Evolutionary conservation across 371 early-diverging fungal genomes (phyloP).

Genomic region (Circinella umbellata): DNA sequence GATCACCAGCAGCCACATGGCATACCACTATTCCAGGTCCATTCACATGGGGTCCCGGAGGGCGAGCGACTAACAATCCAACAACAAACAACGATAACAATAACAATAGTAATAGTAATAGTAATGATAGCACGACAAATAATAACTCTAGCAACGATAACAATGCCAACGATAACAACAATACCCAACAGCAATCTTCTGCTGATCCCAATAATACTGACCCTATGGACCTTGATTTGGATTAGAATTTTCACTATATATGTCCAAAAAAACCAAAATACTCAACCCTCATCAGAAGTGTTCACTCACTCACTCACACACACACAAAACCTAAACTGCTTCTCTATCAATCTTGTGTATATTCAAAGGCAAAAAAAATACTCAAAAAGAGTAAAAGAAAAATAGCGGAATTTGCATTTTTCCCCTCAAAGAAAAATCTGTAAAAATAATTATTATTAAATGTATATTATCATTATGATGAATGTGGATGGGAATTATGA

Average conservation of each 20-base stretch:
- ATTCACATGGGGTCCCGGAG: conserved; percentile 35
- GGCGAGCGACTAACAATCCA: conserved; percentile 7
- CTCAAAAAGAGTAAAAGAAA: background rate
- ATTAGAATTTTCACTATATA: conserved; percentile 15
- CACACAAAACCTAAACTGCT: background rate
- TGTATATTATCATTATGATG: background rate
- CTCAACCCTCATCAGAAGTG: too few species aligned
- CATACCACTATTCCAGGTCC: conserved; percentile 29
- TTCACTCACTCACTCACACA: background rate
- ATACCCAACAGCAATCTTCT: conserved; percentile 5
- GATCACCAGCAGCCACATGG: conserved; percentile 23
- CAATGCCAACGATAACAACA: conserved; percentile 14
- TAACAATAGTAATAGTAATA: conserved; percentile 13
- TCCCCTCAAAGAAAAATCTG: background rate
- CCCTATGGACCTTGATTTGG: conserved; percentile 30
- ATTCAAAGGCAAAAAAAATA: background rate
- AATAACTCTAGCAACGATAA: conserved; percentile 18
- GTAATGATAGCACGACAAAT: background rate
- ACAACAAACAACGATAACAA: conserved; percentile 7
- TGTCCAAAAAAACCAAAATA: too few species aligned
- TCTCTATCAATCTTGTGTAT: background rate
- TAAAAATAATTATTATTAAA: background rate
- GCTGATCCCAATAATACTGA: conserved; percentile 14
- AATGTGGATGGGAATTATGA: background rate
- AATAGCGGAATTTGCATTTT: background rate